These are phyloP conservation scores for Dictyostelium brefeldianum DNA, from an alignment of 78 protist species.

Conservation along the genomic window DNA sequence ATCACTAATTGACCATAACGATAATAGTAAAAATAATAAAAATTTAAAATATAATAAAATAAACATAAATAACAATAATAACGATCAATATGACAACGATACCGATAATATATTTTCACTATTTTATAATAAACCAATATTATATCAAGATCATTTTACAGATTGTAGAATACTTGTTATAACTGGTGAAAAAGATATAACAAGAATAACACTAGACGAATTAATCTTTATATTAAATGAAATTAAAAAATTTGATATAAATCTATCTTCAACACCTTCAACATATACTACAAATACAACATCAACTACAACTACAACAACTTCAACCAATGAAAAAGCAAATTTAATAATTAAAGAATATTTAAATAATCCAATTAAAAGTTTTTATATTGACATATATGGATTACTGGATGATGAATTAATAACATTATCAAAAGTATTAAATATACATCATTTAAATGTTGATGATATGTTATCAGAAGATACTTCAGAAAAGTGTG, in stretches of 20 bases:
- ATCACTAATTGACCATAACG: neutral
- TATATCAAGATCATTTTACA: neutral
- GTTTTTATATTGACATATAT: slow-evolving; percentile 45
- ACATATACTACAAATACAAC: neutral
- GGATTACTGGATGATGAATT: slow-evolving; percentile 52
- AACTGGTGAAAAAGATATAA: neutral
- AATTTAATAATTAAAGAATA: slow-evolving; percentile 5
- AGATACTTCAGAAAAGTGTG: slow-evolving; percentile 55
- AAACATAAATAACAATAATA: neutral
- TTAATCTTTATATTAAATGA: neutral
- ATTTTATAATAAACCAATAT: neutral
- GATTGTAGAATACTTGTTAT: neutral
- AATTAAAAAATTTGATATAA: neutral
- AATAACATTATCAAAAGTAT: neutral
- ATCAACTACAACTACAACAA: neutral
- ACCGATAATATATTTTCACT: neutral
- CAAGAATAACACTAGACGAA: neutral
- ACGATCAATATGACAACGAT: neutral
- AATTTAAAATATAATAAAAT: neutral
- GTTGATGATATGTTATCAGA: slow-evolving; percentile 50
- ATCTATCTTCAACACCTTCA: neutral
- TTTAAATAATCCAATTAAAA: neutral
- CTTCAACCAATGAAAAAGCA: neutral
- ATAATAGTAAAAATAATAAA: too few relatives aligned
- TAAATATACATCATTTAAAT: slow-evolving; percentile 50